A percentile compares a stretch with the other conserved stretches of the same genome.
These are phyloP conservation scores for Monoraphidium neglectum DNA, from an alignment of 139 green algal genomes.

Conservation along the genomic window DNA sequence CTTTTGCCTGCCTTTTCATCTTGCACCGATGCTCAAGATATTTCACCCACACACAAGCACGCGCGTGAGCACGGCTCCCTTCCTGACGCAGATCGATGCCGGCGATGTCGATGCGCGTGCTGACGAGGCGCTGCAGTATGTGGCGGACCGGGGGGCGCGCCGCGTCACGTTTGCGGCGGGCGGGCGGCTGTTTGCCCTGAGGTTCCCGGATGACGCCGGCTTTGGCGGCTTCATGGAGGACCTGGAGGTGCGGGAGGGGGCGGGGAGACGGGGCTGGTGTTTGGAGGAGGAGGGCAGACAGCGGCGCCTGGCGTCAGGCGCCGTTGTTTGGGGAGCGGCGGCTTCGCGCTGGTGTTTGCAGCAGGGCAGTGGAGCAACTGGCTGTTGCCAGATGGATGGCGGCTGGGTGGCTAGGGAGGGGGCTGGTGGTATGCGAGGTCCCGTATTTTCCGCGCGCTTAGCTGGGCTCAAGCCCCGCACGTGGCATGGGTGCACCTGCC, in stretches of 20 bases:
- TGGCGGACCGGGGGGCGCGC: slow-evolving; percentile 37
- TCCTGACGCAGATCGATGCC: slow-evolving; percentile 36
- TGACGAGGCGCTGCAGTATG: slow-evolving; percentile 41
- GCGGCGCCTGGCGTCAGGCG: too few species aligned
- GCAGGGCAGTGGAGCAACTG: too few species aligned
- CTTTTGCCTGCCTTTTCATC: too few species aligned
- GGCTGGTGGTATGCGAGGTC: too few species aligned
- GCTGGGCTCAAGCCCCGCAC: not conserved
- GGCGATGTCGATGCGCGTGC: slow-evolving; percentile 57
- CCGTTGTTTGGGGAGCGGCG: too few species aligned
- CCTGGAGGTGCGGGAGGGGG: slow-evolving; percentile 29
- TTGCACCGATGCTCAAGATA: too few species aligned
- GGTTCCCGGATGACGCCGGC: slow-evolving; percentile 39
- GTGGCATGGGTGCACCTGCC: too few species aligned
- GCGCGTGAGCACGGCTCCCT: not conserved
- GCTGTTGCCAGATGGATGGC: too few species aligned
- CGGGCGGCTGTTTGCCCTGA: slow-evolving; percentile 62
- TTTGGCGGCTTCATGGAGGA: slow-evolving; percentile 54
- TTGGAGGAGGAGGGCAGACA: not conserved
- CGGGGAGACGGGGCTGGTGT: not conserved
- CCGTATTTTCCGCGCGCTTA: not conserved
- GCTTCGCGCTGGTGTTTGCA: too few species aligned
- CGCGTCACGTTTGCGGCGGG: slow-evolving; percentile 63
- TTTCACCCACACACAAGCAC: too few species aligned
- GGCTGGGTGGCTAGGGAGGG: too few species aligned